Percentiles rank a stretch among this genome's conserved stretches.
phyloP scores from a whole-genome alignment of 768 basidiomycete genomes.

The Hysterangium stoloniferum region DNA sequence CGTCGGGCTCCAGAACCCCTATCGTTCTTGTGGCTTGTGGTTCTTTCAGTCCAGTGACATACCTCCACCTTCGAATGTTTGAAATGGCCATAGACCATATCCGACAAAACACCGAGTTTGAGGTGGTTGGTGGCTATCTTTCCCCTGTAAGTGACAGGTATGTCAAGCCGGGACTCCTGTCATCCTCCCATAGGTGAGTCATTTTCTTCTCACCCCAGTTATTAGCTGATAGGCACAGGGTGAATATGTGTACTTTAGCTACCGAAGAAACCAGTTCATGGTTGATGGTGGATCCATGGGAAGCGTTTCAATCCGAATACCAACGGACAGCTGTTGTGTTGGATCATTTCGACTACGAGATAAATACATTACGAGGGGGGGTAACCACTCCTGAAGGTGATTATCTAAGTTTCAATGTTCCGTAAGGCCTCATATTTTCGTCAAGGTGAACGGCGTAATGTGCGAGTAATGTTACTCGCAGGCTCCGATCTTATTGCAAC shows the following conservation, averaged over 20 bases:
- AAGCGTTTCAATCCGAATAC: constrained; percentile 83
- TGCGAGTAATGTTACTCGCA: constrained; percentile 88
- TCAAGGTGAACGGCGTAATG: constrained; percentile 59
- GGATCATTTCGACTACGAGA: constrained; percentile 93
- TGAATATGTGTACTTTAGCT: constrained; percentile 83
- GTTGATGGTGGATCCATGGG: constrained; percentile 99
- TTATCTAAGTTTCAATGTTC: too few relatives aligned
- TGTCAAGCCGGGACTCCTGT: constrained; percentile 92
- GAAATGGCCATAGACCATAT: constrained; percentile 99
- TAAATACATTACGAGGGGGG: constrained; percentile 81
- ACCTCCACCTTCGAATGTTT: constrained; percentile 97
- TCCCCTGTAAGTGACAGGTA: constrained; percentile 95
- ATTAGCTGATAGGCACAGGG: constrained; percentile 39
- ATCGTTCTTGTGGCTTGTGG: constrained; percentile 95
- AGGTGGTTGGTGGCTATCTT: constrained; percentile 92
- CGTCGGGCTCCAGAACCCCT: constrained; percentile 39
- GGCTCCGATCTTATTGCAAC: constrained; percentile 96
- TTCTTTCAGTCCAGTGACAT: constrained; percentile 97
- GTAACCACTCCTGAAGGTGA: constrained; percentile 51
- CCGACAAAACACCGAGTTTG: constrained; percentile 84
- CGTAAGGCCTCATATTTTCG: neutral
- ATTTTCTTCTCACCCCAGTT: constrained; percentile 23
- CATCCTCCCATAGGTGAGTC: constrained; percentile 79
- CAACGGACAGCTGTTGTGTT: constrained; percentile 95
- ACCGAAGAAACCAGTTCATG: constrained; percentile 85